phyloP scores from a whole-genome alignment of 305 asterid species.

The Withania somnifera region DNA sequence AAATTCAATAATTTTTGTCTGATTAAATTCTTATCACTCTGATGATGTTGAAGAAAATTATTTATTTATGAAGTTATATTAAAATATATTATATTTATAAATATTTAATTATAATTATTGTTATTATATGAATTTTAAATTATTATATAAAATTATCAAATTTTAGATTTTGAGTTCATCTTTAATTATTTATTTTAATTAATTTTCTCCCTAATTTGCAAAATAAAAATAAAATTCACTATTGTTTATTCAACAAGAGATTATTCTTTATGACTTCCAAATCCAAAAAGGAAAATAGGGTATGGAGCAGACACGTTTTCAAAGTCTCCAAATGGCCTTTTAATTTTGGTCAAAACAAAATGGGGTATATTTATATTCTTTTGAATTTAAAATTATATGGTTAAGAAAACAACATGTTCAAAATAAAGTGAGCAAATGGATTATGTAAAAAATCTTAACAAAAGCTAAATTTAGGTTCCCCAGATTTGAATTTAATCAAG shows the following conservation, averaged over 20 bases:
- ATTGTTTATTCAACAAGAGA: not conserved
- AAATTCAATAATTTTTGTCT: not conserved
- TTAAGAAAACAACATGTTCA: not conserved
- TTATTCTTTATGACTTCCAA: not conserved
- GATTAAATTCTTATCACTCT: accelerated
- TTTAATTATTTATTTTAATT: not conserved
- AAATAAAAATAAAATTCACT: not conserved
- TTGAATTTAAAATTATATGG: not conserved
- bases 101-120: not conserved
- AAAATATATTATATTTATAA: not conserved
- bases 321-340: not conserved
- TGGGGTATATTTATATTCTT: not conserved
- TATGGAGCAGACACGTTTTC: not conserved
- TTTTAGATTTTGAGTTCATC: not conserved
- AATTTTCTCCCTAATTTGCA: not conserved
- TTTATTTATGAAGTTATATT: not conserved
- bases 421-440: not conserved
- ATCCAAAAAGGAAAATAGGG: not conserved
- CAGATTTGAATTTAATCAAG: not conserved
- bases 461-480: not conserved
- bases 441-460: not conserved
- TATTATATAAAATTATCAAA: not conserved
- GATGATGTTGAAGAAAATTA: not conserved
- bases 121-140: not conserved
- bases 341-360: not conserved